phyloP scores from a whole-genome alignment of 495 filamentous ascomycete species.

The Xylaria bambusicola region DNA sequence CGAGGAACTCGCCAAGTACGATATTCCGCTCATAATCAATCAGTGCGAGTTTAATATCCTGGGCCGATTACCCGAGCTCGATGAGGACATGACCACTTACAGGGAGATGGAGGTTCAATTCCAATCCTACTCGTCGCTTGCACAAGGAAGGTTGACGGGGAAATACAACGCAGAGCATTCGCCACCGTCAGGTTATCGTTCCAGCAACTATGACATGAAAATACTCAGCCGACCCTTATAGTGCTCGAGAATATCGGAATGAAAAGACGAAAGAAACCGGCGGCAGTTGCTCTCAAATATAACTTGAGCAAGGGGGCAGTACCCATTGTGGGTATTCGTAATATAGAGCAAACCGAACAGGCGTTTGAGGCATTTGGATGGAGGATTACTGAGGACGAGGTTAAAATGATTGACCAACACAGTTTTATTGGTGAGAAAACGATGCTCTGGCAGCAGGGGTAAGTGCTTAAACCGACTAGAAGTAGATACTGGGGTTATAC shows the following conservation, averaged over 20 bases:
- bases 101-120: slow-evolving; percentile 13
- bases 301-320: slow-evolving; percentile 27
- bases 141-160: slow-evolving; percentile 28
- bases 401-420: not conserved
- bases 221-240: not conserved
- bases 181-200: slow-evolving; percentile 31
- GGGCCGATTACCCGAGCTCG: not conserved
- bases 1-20: not conserved
- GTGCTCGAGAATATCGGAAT: slow-evolving; percentile 26
- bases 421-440: not conserved
- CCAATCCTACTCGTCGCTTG: slow-evolving; percentile 19
- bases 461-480: no score
- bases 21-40: not conserved
- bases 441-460: not conserved
- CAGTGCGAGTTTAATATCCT: not conserved
- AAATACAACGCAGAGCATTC: slow-evolving; percentile 44
- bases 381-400: not conserved
- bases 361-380: slow-evolving; percentile 1
- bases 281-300: slow-evolving; percentile 47
- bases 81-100: not conserved
- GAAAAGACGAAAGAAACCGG: slow-evolving; percentile 28
- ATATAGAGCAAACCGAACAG: not conserved
- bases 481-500: no score
- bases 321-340: slow-evolving; percentile 1
- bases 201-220: not conserved